A percentile compares a stretch with the other conserved stretches of the same genome.
Evolutionary conservation across 192 early-diverging fungal genomes (phyloP).

Genomic region (Entomortierella lignicola): DNA sequence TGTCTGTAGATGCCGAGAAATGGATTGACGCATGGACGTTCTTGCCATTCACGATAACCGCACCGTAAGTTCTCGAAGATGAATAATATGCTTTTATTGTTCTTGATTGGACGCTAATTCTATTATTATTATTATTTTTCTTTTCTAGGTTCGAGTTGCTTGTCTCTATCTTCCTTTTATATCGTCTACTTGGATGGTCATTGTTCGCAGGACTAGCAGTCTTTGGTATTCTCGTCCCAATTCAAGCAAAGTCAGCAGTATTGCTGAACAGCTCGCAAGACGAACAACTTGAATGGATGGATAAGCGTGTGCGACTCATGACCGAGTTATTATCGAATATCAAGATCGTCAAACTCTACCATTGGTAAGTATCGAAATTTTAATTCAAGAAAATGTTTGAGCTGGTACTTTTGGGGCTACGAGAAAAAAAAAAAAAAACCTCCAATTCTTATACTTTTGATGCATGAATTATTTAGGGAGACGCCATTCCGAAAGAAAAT

Average conservation of each 20-base stretch:
- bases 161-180: slow-evolving; percentile 17
- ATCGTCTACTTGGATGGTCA: slow-evolving; percentile 42
- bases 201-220: slow-evolving; percentile 26
- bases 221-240: slow-evolving; percentile 28
- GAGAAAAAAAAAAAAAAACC: not conserved
- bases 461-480: slow-evolving; percentile 19
- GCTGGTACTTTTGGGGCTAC: no score
- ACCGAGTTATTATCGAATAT: slow-evolving; percentile 42
- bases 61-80: slow-evolving; percentile 55
- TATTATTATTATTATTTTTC: not conserved
- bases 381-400: not conserved
- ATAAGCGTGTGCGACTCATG: slow-evolving; percentile 32
- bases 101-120: not conserved
- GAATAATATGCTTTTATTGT: not conserved
- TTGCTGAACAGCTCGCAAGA: slow-evolving; percentile 32
- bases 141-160: slow-evolving; percentile 17
- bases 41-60: slow-evolving; percentile 52
- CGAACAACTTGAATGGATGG: slow-evolving; percentile 32
- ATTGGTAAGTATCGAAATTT: slow-evolving; percentile 13
- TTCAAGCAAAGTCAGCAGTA: slow-evolving; percentile 22
- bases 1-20: slow-evolving; percentile 74
- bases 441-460: not conserved
- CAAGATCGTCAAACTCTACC: slow-evolving; percentile 47
- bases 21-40: slow-evolving; percentile 55
- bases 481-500: slow-evolving; percentile 31